Conservation (phyloP, 768 basidiomycete genomes). For the Pulveroboletus sp. region DNA sequence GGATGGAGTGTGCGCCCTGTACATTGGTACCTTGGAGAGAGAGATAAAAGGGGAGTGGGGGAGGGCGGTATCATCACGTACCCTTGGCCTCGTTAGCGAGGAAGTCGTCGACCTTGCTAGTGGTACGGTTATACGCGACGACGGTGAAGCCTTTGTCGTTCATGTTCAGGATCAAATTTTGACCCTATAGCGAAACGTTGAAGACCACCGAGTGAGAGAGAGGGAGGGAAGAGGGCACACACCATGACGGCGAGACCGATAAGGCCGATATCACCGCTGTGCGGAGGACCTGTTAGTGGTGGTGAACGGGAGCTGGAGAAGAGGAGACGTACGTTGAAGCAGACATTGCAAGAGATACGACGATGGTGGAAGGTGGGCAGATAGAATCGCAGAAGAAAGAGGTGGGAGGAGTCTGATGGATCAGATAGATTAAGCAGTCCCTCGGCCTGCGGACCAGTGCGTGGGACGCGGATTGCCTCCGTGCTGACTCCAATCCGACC, state of each 20-base stretch:
- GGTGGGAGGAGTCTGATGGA: constrained; percentile 24
- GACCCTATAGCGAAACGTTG: constrained; percentile 52
- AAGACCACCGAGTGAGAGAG: constrained; percentile 5
- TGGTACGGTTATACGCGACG: constrained; percentile 95
- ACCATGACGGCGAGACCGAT: constrained; percentile 99
- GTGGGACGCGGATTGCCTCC: constrained; percentile 15
- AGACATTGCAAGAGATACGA: constrained; percentile 37
- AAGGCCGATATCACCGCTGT: constrained; percentile 94
- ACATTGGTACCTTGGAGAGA: constrained; percentile 77
- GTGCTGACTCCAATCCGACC: constrained; percentile 6
- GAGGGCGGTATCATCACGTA: constrained; percentile 37
- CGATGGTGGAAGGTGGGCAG: constrained; percentile 31
- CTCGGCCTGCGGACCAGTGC: constrained; percentile 6
- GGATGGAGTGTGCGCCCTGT: constrained; percentile 88
- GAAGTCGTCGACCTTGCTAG: constrained; percentile 93
- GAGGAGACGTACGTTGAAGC: constrained; percentile 44
- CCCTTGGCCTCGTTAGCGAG: constrained; percentile 98
- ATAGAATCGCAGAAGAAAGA: constrained; percentile 13
- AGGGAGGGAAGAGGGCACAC: constrained; percentile 21
- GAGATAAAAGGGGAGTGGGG: constrained; percentile 16
- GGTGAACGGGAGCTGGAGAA: constrained; percentile 3
- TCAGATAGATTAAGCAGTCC: constrained; percentile 18
- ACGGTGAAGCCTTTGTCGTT: constrained; percentile 99
- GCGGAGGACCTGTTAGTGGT: constrained; percentile 16
- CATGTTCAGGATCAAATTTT: constrained; percentile 98